Base-by-base conservation (phyloP, 768 basidiomycete genomes). In the Krasilnikovozyma curviuscula region DNA sequence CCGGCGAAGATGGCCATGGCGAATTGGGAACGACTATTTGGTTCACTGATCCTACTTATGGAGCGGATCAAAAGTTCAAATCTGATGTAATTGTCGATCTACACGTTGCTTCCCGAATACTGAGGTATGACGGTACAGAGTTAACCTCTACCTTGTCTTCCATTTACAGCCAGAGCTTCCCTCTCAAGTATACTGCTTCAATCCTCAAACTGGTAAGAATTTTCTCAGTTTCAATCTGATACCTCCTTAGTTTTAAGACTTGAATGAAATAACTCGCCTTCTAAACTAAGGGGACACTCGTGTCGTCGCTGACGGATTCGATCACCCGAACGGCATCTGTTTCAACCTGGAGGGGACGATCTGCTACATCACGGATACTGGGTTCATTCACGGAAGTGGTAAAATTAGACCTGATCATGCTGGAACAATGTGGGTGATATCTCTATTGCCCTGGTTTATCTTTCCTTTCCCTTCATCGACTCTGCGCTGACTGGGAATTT, bases 331-430 rank as follows among this genome's bases (percentile, higher is more conserved):
- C 18, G 42, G 42, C 7, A 44, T 44, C 42, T 44, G 42, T 32
- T 44, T 44, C 29, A 44, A 44, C 30, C 30, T 44, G 7, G 42
- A 44, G 28, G 42, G 42, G 10, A 44, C 42, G 16, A 44, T 44
- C 30, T 32, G 30, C 42, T 44, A 32, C 30, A 32, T 44, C 19
- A 31, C 42, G 1, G 42, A 44, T 13, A 44, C 42, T 5, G 42
- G 42, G 7, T 31, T 44, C 30, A 23, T 44, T 8, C 13, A 19
- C 4, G 42, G 34, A 7, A 9, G 6, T 2, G 42, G 24, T 5
- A 21, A 27, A 21, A 27, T 44, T 32, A 44, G 34, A 24, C 28
- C 30, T 16, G 1, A 7, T 18, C 41, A 13, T 19, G n/a, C n/a
- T n/a, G n/a, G n/a, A n/a, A n/a, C n/a, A n/a, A n/a, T n/a, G n/a